These are phyloP conservation scores for Lactifluus subvellereus DNA, from an alignment of 768 basidiomycete genomes.

Conservation along the genomic window DNA sequence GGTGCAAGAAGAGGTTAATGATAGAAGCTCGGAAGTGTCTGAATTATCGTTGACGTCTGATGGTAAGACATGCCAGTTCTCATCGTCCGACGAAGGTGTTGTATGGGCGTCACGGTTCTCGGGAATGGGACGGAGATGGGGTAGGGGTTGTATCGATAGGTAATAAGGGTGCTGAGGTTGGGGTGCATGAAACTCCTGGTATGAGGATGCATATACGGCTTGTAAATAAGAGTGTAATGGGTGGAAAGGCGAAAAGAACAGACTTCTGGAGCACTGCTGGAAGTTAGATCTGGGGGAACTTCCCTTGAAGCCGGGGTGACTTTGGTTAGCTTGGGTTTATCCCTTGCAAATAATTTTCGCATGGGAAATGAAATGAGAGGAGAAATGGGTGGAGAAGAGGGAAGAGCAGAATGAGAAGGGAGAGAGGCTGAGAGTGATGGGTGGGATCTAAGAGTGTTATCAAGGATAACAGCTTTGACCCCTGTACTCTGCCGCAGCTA, in stretches of 20 bases:
- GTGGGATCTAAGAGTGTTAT: too few species aligned
- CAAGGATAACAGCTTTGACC: too few species aligned
- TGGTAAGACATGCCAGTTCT: conserved; percentile 40
- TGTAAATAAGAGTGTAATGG: not conserved
- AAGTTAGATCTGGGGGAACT: conserved; percentile 30
- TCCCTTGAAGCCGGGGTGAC: conserved; percentile 28
- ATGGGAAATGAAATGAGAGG: conserved; percentile 29
- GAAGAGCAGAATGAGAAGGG: not conserved
- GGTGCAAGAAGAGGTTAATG: conserved; percentile 37
- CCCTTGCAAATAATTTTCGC: conserved; percentile 56
- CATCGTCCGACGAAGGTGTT: conserved; percentile 34
- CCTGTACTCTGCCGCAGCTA: too few species aligned
- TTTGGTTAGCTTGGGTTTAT: conserved; percentile 40
- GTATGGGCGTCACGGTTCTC: conserved; percentile 24
- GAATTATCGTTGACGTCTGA: conserved; percentile 22
- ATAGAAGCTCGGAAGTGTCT: conserved; percentile 22
- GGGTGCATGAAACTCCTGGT: conserved; percentile 10
- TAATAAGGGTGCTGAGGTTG: conserved; percentile 8
- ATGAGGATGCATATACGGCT: not conserved
- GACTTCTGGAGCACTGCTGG: conserved; percentile 29
- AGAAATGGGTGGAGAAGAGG: too few species aligned
- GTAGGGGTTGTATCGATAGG: conserved; percentile 10
- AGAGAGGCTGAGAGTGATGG: too few species aligned
- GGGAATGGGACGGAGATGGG: conserved; percentile 16
- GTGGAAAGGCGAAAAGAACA: conserved; percentile 5